Evolutionary conservation across 495 filamentous ascomycete species (phyloP), one percentile per base, ranked within the genome.

Genomic region (Neurospora tetrasperma): DNA sequence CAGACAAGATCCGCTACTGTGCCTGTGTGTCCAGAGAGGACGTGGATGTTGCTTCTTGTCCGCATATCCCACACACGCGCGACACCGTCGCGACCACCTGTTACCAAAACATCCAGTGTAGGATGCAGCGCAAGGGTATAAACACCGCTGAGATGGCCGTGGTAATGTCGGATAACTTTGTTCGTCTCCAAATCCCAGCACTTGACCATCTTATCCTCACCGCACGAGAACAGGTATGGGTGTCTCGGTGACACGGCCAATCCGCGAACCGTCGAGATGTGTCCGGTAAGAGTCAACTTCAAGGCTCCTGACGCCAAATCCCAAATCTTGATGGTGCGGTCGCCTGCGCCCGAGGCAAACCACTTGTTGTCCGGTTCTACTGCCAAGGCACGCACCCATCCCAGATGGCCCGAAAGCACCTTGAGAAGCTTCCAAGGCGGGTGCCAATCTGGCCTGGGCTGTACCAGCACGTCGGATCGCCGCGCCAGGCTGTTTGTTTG

Each of bases 161-260:
- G 96, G 82, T 98, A 98, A 81, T 99, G 95, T 42, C 96, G 88
- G 77, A 99, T 99, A 71, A 99, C 96, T 82, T 97, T 97, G 81
- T 99, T 99, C 9, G 93, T 96, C 80, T 99, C 96, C 76, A 99
- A 82, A 84, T 99, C 96, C 96, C 96, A 99, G 84, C 96, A 98
- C 83, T 98, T 98, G 43, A 99, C 96, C 94, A 97, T 98, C 87
- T 99, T 99, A 81, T 99, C 96, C 82, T 99, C 96, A 70, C 93
- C 96, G 76, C 96, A 98, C 16, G 93, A 97, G 82, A 98, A 99
- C 42, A 99, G 88, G 80, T 99, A 99, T 3, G 96, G 96, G 81
- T 99, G 96, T 70, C 96, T 86, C 18, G 94, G 92, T 4, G 94
- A 97, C 8, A 99, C 92, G 0, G 95, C 96, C 69, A 99, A 85